Evolutionary conservation across 2,329 filamentous ascomycete species (phyloP).

Genomic region (Paraphoma chrysanthemicola): DNA sequence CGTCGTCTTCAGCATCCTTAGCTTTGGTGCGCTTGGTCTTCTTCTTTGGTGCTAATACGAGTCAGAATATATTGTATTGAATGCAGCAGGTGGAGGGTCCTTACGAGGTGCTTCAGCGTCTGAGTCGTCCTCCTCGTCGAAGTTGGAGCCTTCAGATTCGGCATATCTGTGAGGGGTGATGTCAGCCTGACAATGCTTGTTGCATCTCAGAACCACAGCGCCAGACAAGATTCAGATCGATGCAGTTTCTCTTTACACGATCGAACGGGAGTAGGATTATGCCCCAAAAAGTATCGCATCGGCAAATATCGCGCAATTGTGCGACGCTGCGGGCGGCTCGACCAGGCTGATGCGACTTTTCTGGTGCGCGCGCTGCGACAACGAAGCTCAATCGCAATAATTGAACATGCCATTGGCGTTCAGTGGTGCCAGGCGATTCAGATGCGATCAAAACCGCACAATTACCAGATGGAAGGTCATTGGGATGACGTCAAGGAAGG

Average conservation of each 20-base stretch:
- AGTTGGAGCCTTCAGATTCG: slow-evolving; percentile 46
- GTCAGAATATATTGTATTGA: slow-evolving; percentile 2
- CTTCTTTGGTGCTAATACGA: slow-evolving; percentile 41
- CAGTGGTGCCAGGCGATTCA: slow-evolving; percentile 23
- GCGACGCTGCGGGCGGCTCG: background rate
- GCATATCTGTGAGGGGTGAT: slow-evolving; percentile 36
- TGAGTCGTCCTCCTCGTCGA: slow-evolving; percentile 45
- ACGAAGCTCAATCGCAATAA: slow-evolving; percentile 16
- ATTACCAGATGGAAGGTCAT: slow-evolving; percentile 26
- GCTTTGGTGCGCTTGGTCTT: slow-evolving; percentile 41
- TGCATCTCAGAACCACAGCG: background rate
- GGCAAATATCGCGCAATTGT: slow-evolving; percentile 5
- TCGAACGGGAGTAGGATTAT: too few relatives aligned
- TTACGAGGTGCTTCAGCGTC: slow-evolving; percentile 44
- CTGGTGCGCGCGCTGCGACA: slow-evolving; percentile 17
- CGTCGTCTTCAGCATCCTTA: slow-evolving; percentile 39
- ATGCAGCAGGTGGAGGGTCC: background rate
- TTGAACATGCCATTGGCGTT: slow-evolving; percentile 16
- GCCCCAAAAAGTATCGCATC: background rate
- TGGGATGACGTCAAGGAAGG: slow-evolving; percentile 47
- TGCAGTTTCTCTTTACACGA: background rate
- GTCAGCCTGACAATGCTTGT: slow-evolving; percentile 24
- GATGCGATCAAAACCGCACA: slow-evolving; percentile 23
- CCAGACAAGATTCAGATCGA: background rate
- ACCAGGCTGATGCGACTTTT: slow-evolving; percentile 21